Evolutionary conservation across 1,139 yeast genomes (phyloP).

Genomic region (Diutina rugosa): DNA sequence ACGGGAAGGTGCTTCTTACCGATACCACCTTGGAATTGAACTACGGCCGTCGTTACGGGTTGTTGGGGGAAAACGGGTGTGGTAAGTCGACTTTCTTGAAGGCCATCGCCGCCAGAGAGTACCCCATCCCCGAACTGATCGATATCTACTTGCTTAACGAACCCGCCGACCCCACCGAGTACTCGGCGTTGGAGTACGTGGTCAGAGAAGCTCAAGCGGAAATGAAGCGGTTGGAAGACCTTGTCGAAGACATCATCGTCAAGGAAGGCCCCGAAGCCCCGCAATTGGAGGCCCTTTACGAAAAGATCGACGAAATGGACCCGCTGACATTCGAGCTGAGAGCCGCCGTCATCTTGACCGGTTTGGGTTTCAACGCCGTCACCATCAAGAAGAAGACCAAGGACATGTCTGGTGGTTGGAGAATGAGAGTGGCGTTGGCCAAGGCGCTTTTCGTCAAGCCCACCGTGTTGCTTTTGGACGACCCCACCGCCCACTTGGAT

Average conservation of each 20-base stretch:
- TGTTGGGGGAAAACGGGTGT: constrained; percentile 97
- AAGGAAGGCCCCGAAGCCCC: constrained; percentile 92
- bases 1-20: constrained; percentile 92
- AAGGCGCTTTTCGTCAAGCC: constrained; percentile 85
- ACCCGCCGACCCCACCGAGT: constrained; percentile 93
- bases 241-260: constrained; percentile 80
- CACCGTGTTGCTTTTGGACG: constrained; percentile 77
- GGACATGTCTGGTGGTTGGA: constrained; percentile 99
- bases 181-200: constrained; percentile 88
- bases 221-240: constrained; percentile 80
- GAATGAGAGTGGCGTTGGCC: constrained; percentile 83
- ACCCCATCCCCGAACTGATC: constrained; percentile 83
- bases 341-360: constrained; percentile 90
- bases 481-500: constrained; percentile 99
- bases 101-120: constrained; percentile 92
- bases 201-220: constrained; percentile 93
- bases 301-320: constrained; percentile 92
- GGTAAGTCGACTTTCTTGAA: constrained; percentile 94
- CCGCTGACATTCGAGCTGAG: constrained; percentile 92
- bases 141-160: constrained; percentile 90
- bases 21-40: constrained; percentile 88
- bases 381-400: constrained; percentile 81
- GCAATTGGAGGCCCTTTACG: constrained; percentile 76
- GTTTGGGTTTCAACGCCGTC: constrained; percentile 86
- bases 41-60: constrained; percentile 94